A percentile compares a stretch with the other conserved stretches of the same genome.
Evolutionary conservation across 2,329 filamentous ascomycete genomes (phyloP).

Genomic region (Colletotrichum brevisporum): DNA sequence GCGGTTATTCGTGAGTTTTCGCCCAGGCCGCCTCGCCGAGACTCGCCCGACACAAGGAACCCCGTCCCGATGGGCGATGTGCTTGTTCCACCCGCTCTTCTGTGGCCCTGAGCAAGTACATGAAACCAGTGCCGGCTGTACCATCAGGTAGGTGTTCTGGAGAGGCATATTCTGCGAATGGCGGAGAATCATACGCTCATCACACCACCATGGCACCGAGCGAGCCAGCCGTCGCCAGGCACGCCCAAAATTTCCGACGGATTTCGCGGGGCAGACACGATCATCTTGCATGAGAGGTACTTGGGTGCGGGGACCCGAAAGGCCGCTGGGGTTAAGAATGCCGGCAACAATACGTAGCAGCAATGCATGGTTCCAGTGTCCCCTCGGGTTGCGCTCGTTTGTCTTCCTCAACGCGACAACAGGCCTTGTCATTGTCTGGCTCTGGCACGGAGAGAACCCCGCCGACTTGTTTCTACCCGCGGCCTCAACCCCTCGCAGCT

Average conservation of each 20-base stretch:
- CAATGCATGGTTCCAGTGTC: constrained; percentile 17
- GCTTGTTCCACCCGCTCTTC: not conserved
- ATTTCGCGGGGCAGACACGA: constrained; percentile 36
- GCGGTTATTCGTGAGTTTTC: not conserved
- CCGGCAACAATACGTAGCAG: constrained; percentile 16
- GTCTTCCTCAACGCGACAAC: constrained; percentile 27
- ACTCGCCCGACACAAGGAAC: constrained; percentile 4
- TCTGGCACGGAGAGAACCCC: constrained; percentile 34
- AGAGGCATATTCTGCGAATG: constrained; percentile 1
- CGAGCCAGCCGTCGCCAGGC: constrained; percentile 7
- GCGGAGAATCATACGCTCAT: constrained; percentile 34
- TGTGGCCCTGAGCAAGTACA: not conserved
- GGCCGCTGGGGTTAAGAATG: constrained; percentile 8
- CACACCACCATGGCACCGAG: constrained; percentile 28
- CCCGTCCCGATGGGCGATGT: not conserved
- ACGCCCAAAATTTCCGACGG: constrained; percentile 29
- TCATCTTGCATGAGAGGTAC: constrained; percentile 36
- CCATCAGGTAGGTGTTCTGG: not conserved
- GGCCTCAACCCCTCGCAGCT: constrained; percentile 5
- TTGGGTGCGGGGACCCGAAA: constrained; percentile 10
- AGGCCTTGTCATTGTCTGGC: constrained; percentile 4
- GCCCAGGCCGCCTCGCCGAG: constrained; percentile 9
- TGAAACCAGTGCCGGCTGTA: not conserved
- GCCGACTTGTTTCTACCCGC: constrained; percentile 1
- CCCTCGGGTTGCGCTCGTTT: not conserved